Base-by-base conservation (phyloP, 164 flowering plant species). In the Taxillus chinensis region DNA sequence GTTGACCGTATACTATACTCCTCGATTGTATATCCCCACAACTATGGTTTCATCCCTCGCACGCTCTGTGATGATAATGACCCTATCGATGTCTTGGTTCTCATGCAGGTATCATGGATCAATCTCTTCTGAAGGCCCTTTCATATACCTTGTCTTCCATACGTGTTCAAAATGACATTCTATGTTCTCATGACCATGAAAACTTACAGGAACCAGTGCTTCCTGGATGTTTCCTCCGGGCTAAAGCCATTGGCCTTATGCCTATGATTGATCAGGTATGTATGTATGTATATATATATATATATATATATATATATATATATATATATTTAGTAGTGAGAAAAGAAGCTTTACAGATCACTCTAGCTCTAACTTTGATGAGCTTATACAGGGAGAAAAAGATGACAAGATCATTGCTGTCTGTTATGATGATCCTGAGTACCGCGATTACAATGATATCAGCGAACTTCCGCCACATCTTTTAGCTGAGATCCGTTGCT, bases 31-130 rank as follows among this genome's bases (percentile, higher is more conserved):
- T 91, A 88, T 66, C 97, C 97, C 58, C 97, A 91, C 77, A 91
- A 91, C 82, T 91, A 91, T 71, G 96, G 98, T 45, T 91, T 91
- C 78, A 82, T 91, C 64, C 96, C 96, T 10, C 93, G 96, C 10
- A 86, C 96, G 8, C 82, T 91, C 3, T 91, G 98, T 64, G 96
- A 89, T 73, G 98, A 91, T 70, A 83, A 64, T 69, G 98, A 89
- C 71, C 96, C 97, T 41, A 43, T 91, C 75, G 96, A 91, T 82
- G 96, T 91, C 62, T 71, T 91, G 62, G 70, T 91, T 63, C 70
- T 89, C 66, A 89, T 91, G 96, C 97, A 89, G 93, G 97, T 85
- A 78, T 55, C 58, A 56, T 45, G 8, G 5, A 8, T 14, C 10
- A 37, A 10, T 27, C 27, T 27, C 27, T 27, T 49, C 27, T 2